These are phyloP conservation scores for Marasmius fiardii DNA, from an alignment of 1,284 basidiomycete species.

Conservation along the genomic window DNA sequence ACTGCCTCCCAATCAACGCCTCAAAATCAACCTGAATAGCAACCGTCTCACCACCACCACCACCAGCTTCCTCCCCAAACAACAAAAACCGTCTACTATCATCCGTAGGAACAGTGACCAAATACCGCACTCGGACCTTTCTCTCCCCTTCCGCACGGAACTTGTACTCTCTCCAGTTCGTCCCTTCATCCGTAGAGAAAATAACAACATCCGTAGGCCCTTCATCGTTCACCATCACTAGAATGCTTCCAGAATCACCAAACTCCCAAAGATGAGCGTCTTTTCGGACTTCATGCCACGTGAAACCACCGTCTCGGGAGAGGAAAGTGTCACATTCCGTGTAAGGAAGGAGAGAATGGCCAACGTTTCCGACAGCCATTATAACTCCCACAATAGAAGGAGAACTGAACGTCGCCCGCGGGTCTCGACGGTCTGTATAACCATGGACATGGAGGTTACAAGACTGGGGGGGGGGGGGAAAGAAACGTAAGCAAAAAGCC, in stretches of 20 bases:
- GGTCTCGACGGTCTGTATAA: slow-evolving; percentile 90
- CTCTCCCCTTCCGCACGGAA: slow-evolving; percentile 58
- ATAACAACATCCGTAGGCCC: slow-evolving; percentile 86
- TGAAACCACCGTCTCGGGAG: slow-evolving; percentile 94
- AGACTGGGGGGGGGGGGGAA: slow-evolving; percentile 39
- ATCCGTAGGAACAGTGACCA: slow-evolving; percentile 90
- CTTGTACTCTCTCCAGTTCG: slow-evolving; percentile 84
- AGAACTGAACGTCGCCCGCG: slow-evolving; percentile 88
- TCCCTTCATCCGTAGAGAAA: slow-evolving; percentile 88
- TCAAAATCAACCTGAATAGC: slow-evolving; percentile 91
- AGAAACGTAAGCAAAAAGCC: neutral
- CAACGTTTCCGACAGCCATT: slow-evolving; percentile 98
- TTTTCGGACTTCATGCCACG: slow-evolving; percentile 98
- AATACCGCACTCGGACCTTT: slow-evolving; percentile 70
- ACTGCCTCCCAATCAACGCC: slow-evolving; percentile 69
- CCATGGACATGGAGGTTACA: slow-evolving; percentile 93
- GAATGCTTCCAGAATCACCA: slow-evolving; percentile 92
- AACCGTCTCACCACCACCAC: slow-evolving; percentile 44
- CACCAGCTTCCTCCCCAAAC: slow-evolving; percentile 62
- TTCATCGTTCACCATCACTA: slow-evolving; percentile 95
- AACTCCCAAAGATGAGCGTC: slow-evolving; percentile 98
- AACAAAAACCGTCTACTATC: slow-evolving; percentile 91
- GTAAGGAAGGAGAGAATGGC: slow-evolving; percentile 79
- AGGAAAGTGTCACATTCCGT: slow-evolving; percentile 93
- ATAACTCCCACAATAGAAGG: slow-evolving; percentile 91